Evolutionary conservation across 2,329 filamentous ascomycete species (phyloP), one percentile per base, ranked within the genome.

Genomic region (Fusarium metavorans): DNA sequence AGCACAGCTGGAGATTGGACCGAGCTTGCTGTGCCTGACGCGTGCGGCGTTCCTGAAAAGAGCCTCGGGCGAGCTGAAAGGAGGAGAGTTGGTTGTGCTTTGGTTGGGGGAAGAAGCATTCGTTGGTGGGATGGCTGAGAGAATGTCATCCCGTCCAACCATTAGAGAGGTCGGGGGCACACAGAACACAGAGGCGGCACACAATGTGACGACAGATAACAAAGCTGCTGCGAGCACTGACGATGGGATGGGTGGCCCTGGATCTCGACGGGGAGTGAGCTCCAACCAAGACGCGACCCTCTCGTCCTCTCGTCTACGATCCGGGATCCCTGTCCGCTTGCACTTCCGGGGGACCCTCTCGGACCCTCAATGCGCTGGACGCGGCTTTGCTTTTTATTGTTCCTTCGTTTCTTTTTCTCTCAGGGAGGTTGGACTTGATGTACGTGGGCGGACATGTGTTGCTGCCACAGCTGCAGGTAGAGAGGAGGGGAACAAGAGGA

Each of bases 31-130:
- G 60, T 63, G 45, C 60, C 60, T 63, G 60, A 54, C 60, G 60
- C 50, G 23, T 52, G 60, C 60, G 60, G 60, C 60, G 60, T 63
- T n/a, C 60, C 60, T 39, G 43, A 35, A 27, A 18, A 25, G 45
- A 68, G 45, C 52, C 57, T 52, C 34, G 52, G 43, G 52, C 18
- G 34, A 67, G 67, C 67, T 73, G 62, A 73, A 67, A 67, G 69
- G 43, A 60, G 54, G 41, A 32, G 50, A 34, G 50, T 23, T 54
- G 50, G 41, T n/a, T 18, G 27, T 20, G 50, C 50, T 54, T 34
- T 32, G 30, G 50, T 34, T 54, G 18, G 27, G 50, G 30, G 13
- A 18, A 58, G 54, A 57, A 39, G 20, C n/a, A 32, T n/a, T 32
- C 30, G 32, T 34, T 64, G 30, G 35, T 16, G 30, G 35, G 45